Conservation (phyloP, 768 basidiomycete genomes). For the Leucosporidium yakuticum region DNA sequence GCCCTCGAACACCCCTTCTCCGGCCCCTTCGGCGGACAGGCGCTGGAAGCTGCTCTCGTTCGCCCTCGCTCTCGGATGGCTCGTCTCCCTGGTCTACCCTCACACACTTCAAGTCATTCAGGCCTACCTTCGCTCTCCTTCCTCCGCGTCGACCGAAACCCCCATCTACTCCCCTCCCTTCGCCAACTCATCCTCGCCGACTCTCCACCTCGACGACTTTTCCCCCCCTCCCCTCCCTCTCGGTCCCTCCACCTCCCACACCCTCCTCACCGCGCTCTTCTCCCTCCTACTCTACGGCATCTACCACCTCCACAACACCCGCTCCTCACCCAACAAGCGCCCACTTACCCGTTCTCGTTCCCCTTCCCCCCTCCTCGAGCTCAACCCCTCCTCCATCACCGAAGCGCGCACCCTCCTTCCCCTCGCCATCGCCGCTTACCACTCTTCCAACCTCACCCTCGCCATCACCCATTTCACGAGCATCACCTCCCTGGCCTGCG, state of each 20-base stretch:
- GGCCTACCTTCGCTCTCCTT: not conserved
- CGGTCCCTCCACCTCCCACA: not conserved
- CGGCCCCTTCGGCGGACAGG: not conserved
- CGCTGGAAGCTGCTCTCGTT: slow-evolving; percentile 23
- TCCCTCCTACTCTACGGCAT: not conserved
- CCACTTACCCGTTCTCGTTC: not conserved
- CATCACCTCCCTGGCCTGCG: slow-evolving; percentile 5
- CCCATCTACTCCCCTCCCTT: slow-evolving; percentile 3
- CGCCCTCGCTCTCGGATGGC: slow-evolving; percentile 7
- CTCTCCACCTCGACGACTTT: not conserved
- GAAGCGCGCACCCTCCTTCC: not conserved
- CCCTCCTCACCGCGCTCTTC: slow-evolving; percentile 2
- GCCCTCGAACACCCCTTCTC: not conserved
- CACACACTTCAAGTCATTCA: too few species aligned
- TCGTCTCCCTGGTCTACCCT: not conserved
- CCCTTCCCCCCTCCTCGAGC: slow-evolving; percentile 14
- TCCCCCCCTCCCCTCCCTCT: not conserved
- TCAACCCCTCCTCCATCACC: slow-evolving; percentile 18
- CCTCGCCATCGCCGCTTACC: not conserved
- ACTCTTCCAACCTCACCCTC: not conserved
- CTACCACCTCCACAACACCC: not conserved
- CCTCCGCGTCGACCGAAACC: too few species aligned
- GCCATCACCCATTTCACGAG: not conserved
- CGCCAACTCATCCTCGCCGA: not conserved
- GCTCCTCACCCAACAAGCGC: not conserved